These are phyloP conservation scores for Debaryomyces tyrocola DNA, from an alignment of 805 yeast genomes.

Conservation along the genomic window DNA sequence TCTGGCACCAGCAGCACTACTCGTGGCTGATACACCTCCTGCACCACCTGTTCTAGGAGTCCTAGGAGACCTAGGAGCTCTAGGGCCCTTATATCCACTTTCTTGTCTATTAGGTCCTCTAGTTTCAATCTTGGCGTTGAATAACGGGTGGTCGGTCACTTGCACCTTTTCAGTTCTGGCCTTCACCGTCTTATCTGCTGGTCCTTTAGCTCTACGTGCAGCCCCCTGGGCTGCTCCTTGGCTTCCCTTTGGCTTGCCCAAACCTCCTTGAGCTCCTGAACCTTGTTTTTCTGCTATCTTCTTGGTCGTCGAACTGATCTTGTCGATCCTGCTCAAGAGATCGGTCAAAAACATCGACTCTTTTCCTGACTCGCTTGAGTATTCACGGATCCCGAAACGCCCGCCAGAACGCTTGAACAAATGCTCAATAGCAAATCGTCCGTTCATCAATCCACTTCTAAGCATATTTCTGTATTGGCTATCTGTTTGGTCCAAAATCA, in stretches of 20 bases:
- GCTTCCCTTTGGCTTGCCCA: no score
- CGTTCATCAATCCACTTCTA: neutral
- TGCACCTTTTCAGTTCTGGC: constrained; percentile 7
- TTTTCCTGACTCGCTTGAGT: constrained; percentile 5
- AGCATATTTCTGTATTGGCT: neutral
- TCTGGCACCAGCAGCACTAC: neutral
- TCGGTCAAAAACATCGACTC: constrained; percentile 29
- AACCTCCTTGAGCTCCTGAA: constrained; percentile 1
- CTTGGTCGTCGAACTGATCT: constrained; percentile 19
- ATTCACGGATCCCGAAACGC: neutral
- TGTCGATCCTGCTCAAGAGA: constrained; percentile 37
- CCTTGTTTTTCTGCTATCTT: constrained; percentile 4
- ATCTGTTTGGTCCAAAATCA: neutral
- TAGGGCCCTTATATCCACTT: neutral
- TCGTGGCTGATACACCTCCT: neutral
- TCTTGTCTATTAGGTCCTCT: constrained; percentile 1
- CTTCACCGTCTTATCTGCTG: neutral
- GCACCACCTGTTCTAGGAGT: neutral
- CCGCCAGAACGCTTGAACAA: neutral
- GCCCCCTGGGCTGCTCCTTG: neutral
- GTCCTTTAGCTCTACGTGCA: constrained; percentile 2
- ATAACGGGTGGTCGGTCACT: constrained; percentile 22
- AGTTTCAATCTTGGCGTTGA: neutral
- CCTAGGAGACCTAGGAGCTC: constrained; percentile 2
- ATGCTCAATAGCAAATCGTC: neutral